These are phyloP conservation scores for Colletotrichum viniferum DNA, from an alignment of 2,329 filamentous ascomycete species.

Conservation along the genomic window DNA sequence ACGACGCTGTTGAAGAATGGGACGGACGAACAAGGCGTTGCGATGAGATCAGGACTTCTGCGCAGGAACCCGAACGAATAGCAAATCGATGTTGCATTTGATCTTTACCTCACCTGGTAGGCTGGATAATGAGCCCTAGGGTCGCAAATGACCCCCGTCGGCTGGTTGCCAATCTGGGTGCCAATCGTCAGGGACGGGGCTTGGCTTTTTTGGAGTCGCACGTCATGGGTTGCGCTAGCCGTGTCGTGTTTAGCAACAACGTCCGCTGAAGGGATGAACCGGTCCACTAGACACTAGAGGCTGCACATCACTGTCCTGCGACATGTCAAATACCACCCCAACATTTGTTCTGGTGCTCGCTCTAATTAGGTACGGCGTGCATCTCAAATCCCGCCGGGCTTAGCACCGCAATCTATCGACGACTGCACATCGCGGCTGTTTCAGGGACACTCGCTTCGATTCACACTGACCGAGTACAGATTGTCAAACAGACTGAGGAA, in stretches of 20 bases:
- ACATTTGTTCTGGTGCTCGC: neutral
- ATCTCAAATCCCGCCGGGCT: neutral
- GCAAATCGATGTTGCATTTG: neutral
- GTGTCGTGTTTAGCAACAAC: constrained; percentile 1
- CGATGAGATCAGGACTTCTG: neutral
- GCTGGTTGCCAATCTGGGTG: constrained; percentile 1
- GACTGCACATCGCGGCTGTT: constrained; percentile 11
- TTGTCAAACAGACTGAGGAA: neutral
- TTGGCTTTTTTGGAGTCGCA: neutral
- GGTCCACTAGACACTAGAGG: neutral
- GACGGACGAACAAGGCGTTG: neutral
- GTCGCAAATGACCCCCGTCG: neutral
- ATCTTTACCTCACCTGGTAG: neutral
- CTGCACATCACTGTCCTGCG: neutral
- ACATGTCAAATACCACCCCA: neutral
- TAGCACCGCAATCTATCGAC: neutral
- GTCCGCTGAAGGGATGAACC: constrained; percentile 4
- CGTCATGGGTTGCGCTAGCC: neutral
- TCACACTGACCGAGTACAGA: neutral
- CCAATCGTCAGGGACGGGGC: neutral
- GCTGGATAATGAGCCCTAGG: neutral
- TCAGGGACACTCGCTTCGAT: constrained; percentile 14
- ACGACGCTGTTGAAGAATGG: neutral
- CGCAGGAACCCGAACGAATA: too few species aligned
- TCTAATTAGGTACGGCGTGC: neutral